These are phyloP conservation scores for Sodiomyces alkalinus DNA, from an alignment of 2,329 filamentous ascomycete species.

Conservation along the genomic window DNA sequence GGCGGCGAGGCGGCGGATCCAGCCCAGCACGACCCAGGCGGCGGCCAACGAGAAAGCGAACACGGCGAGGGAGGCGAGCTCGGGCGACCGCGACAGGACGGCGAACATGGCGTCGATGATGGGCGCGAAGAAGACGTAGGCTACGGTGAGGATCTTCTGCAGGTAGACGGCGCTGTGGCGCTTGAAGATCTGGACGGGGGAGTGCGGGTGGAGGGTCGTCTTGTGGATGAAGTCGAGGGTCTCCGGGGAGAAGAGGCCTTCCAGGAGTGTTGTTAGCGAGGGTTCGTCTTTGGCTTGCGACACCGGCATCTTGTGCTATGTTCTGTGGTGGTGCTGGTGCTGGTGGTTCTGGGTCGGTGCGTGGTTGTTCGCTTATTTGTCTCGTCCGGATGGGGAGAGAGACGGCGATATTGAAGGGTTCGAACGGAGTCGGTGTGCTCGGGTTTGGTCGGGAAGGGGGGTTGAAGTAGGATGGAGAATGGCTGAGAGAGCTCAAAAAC, in stretches of 20 bases:
- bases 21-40: slow-evolving; percentile 52
- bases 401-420: not conserved
- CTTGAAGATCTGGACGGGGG: slow-evolving; percentile 26
- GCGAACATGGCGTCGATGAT: slow-evolving; percentile 22
- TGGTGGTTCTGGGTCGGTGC: not conserved
- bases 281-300: slow-evolving; percentile 9
- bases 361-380: not conserved
- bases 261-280: slow-evolving; percentile 18
- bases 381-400: too few species aligned
- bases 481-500: too few species aligned
- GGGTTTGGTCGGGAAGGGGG: not conserved
- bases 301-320: slow-evolving; percentile 13
- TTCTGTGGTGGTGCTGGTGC: not conserved
- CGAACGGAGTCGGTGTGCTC: not conserved
- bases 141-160: slow-evolving; percentile 13
- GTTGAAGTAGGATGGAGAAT: too few species aligned
- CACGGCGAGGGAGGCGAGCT: slow-evolving; percentile 26
- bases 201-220: slow-evolving; percentile 29
- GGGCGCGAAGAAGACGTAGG: slow-evolving; percentile 27
- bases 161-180: slow-evolving; percentile 16
- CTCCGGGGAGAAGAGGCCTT: slow-evolving; percentile 28
- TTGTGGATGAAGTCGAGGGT: slow-evolving; percentile 26
- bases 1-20: slow-evolving; percentile 55
- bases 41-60: slow-evolving; percentile 40
- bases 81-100: slow-evolving; percentile 21